These are phyloP conservation scores for Rauvolfia tetraphylla DNA, from an alignment of 257 asterid genomes.

Conservation along the genomic window DNA sequence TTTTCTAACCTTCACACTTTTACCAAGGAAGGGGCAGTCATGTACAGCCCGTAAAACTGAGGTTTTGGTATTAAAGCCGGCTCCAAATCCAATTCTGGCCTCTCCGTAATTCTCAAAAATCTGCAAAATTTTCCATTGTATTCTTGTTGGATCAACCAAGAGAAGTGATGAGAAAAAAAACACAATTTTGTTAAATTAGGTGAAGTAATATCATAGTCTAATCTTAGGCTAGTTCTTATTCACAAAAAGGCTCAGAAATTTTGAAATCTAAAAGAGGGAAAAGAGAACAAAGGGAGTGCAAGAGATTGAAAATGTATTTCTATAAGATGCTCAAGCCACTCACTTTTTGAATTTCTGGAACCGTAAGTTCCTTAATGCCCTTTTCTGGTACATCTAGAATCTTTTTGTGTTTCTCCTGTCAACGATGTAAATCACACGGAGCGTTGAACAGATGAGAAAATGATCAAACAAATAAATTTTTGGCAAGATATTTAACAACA, in stretches of 20 bases:
- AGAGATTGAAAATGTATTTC: not conserved
- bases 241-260: not conserved
- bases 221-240: not conserved
- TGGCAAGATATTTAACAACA: not conserved
- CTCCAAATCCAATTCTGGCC: constrained; percentile 86
- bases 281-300: not conserved
- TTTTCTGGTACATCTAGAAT: constrained; percentile 43
- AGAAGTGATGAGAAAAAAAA: not conserved
- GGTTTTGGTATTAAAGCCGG: constrained; percentile 59
- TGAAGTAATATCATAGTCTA: constrained; percentile 8
- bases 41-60: constrained; percentile 65
- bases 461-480: constrained; percentile 10
- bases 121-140: constrained; percentile 45
- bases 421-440: constrained; percentile 19
- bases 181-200: not conserved
- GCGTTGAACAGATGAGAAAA: constrained; percentile 11
- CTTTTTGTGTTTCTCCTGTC: constrained; percentile 64
- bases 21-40: constrained; percentile 83
- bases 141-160: constrained; percentile 12
- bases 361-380: constrained; percentile 49
- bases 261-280: not conserved
- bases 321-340: constrained; percentile 18
- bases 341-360: constrained; percentile 57
- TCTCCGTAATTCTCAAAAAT: constrained; percentile 51
- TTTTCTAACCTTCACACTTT: constrained; percentile 53